Percentiles rank a stretch among this genome's conserved stretches.
These are phyloP conservation scores for Leucaena leucocephala DNA, from an alignment of 306 rosid genomes.

Conservation along the genomic window DNA sequence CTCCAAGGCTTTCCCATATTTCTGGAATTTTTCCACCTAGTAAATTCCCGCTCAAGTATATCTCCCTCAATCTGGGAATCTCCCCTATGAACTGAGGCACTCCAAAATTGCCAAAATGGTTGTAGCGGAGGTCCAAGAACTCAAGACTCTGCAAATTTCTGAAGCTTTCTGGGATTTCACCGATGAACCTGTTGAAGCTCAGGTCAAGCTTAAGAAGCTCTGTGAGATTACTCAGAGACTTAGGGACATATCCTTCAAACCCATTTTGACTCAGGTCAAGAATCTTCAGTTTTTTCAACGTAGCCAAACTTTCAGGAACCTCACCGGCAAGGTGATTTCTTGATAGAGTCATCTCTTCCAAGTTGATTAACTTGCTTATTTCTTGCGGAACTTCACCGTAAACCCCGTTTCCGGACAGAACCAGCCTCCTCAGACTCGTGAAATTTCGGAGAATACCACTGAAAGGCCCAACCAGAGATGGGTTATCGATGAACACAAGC, in stretches of 20 bases:
- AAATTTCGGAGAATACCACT: slow-evolving; percentile 44
- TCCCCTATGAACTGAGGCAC: slow-evolving; percentile 60
- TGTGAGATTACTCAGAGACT: slow-evolving; percentile 48
- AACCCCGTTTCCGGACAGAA: slow-evolving; percentile 66
- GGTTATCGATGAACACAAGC: slow-evolving; percentile 73
- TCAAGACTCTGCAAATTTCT: slow-evolving; percentile 42
- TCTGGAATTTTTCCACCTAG: slow-evolving; percentile 77
- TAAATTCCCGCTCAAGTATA: slow-evolving; percentile 70
- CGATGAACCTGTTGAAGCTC: slow-evolving; percentile 54
- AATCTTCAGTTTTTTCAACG: slow-evolving; percentile 48
- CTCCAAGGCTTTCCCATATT: slow-evolving; percentile 64
- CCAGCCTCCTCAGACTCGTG: slow-evolving; percentile 50
- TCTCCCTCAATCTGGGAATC: slow-evolving; percentile 57
- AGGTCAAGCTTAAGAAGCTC: slow-evolving; percentile 73
- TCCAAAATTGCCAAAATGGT: slow-evolving; percentile 61
- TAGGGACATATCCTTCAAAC: slow-evolving; percentile 48
- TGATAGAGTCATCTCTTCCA: slow-evolving; percentile 76
- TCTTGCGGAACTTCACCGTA: slow-evolving; percentile 46
- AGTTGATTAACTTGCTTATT: slow-evolving; percentile 31
- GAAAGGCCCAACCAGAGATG: slow-evolving; percentile 50
- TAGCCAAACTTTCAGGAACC: slow-evolving; percentile 43
- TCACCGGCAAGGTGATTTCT: slow-evolving; percentile 55
- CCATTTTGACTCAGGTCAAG: slow-evolving; percentile 68
- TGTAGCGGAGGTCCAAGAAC: slow-evolving; percentile 77
- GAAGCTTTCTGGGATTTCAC: slow-evolving; percentile 63